Evolutionary conservation across 129 eudicot species (phyloP), one percentile per base, ranked within the genome.

Genomic region (Cynara cardunculus): DNA sequence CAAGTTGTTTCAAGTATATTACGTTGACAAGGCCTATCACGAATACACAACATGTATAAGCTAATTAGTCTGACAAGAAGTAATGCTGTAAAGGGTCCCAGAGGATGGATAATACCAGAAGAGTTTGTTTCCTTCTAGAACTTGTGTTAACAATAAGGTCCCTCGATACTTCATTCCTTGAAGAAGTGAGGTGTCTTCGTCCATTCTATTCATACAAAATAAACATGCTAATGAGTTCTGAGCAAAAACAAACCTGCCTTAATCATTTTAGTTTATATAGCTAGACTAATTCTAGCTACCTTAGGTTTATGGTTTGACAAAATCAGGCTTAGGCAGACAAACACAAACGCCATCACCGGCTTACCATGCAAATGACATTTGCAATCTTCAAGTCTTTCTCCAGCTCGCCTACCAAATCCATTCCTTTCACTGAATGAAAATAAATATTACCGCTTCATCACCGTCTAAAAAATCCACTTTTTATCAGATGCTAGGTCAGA

Each of bases 321-420:
- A 81, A 73, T 24, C 80, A 41, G 61, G 21, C 34, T 4, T 25
- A 69, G 37, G 64, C 34, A 32, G 72, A 76, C 25, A 37, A 72
- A 49, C 72, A 66, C 25, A 82, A 25, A 77, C 79, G 73, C 12
- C 79, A 72, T 83, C 90, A 85, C 87, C 77, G 69, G 87, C 94
- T 84, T 89, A 96, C 99, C 98, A 91, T 96, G 89, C 99, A 96
- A 79, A 96, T 96, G 78, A 96, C 97, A 82, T 91, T 92, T 80
- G 99, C 99, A 86, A 96, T 84, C 91, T 93, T 92, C 89, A 96
- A 87, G 87, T 96, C 99, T 85, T 85, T 93, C 90, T 96, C 99
- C 84, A 96, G 74, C 82, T 96, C 98, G 31, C 96, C 87, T 62
- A 96, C 99, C 87, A 96, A 86, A 86, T 96, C 89, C 99, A 96